Evolutionary conservation across 2,329 filamentous ascomycete genomes (phyloP).

Genomic region (Diaporthe sp.): DNA sequence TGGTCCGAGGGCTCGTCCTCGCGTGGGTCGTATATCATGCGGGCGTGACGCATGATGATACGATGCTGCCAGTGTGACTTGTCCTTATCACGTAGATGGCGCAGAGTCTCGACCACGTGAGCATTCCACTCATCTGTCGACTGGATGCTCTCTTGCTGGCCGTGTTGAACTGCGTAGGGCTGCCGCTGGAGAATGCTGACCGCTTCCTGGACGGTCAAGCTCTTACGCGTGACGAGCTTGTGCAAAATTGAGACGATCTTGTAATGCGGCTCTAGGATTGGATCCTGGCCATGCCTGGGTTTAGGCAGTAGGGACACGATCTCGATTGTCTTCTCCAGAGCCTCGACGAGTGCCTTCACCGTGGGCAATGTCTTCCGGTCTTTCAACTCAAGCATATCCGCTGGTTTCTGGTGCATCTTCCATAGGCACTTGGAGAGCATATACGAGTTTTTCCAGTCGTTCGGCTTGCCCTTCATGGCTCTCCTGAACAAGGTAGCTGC

Average conservation of each 20-base stretch:
- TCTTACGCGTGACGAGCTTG: conserved; percentile 77
- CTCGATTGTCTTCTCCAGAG: conserved; percentile 65
- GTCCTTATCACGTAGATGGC: conserved; percentile 76
- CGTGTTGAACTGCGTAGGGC: conserved; percentile 66
- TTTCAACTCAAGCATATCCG: conserved; percentile 58
- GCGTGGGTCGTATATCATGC: conserved; percentile 65
- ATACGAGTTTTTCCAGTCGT: conserved; percentile 72
- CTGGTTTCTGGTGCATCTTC: conserved; percentile 72
- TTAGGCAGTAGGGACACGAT: conserved; percentile 67
- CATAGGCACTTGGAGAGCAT: conserved; percentile 75
- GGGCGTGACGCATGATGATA: conserved; percentile 82
- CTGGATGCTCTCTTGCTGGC: conserved; percentile 64
- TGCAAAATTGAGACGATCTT: conserved; percentile 87
- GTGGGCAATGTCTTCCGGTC: conserved; percentile 57
- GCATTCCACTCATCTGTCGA: conserved; percentile 73
- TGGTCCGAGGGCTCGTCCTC: conserved; percentile 54
- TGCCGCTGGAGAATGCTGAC: conserved; percentile 69
- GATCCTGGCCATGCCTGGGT: conserved; percentile 74
- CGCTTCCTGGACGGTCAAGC: conserved; percentile 63
- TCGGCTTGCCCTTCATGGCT: conserved; percentile 67
- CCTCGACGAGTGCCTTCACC: conserved; percentile 59
- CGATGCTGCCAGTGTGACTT: conserved; percentile 97
- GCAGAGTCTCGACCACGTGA: conserved; percentile 66
- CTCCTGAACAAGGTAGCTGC: conserved; percentile 69
- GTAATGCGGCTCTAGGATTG: conserved; percentile 91